These are phyloP conservation scores for Aspergillus clavatus DNA, from an alignment of 2,329 filamentous ascomycete genomes.

Conservation along the genomic window DNA sequence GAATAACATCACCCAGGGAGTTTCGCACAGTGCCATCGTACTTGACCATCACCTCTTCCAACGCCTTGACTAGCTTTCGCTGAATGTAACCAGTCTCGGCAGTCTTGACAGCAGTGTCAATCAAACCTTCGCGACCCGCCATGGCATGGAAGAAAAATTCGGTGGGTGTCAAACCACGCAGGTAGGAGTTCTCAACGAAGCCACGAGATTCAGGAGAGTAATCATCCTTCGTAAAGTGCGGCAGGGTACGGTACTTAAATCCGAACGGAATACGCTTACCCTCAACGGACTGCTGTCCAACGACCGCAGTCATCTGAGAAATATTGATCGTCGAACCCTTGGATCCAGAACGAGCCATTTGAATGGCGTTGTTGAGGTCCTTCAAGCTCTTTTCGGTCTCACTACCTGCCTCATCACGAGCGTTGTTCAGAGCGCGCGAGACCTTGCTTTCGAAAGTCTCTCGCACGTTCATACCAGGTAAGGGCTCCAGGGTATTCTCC, in stretches of 20 bases:
- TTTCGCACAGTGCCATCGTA: conserved; percentile 98
- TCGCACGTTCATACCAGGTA: conserved; percentile 97
- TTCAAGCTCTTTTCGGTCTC: conserved; percentile 88
- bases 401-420: conserved; percentile 93
- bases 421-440: conserved; percentile 86
- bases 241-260: conserved; percentile 95
- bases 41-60: conserved; percentile 95
- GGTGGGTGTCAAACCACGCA: conserved; percentile 87
- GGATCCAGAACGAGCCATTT: conserved; percentile 93
- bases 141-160: conserved; percentile 99
- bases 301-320: conserved; percentile 97
- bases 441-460: conserved; percentile 98
- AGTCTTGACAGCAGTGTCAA: conserved; percentile 98
- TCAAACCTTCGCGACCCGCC: conserved; percentile 99
- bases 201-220: conserved; percentile 96
- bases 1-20: conserved; percentile 90
- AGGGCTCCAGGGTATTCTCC: conserved; percentile 79
- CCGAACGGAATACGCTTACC: conserved; percentile 98
- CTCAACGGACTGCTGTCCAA: conserved; percentile 97
- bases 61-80: conserved; percentile 92
- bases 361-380: conserved; percentile 91
- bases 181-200: conserved; percentile 97
- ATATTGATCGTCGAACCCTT: conserved; percentile 99
- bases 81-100: conserved; percentile 99
- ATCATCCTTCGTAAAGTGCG: conserved; percentile 98